Evolutionary conservation across 495 filamentous ascomycete genomes (phyloP), one percentile per base, ranked within the genome.

Genomic region (Aspergillus leporis): DNA sequence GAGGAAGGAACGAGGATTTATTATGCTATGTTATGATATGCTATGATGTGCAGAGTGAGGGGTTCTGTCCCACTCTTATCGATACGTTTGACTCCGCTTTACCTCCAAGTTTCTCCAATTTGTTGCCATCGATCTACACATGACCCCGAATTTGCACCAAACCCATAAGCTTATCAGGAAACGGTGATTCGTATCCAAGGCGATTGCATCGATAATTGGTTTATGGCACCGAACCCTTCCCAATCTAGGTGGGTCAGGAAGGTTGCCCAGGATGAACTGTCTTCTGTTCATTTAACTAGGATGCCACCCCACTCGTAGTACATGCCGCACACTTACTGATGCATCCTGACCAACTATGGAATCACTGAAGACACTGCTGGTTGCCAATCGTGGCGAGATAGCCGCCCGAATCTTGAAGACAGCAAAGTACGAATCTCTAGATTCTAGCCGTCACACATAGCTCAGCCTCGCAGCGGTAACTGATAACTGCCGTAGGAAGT

Each of bases 311-410:
- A 7, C 48, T 64, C 88, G 85, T 4, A 31, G 21, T 9, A 25
- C 22, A 22, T 22, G 18, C 4, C 8, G 36, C 22, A 31, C 25
- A 47, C 43, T 8, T 13, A 23, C 5, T 18, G 16, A 16, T 50
- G 21, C 30, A 28, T 54, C 30, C 23, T 47, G 21, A 40, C 51
- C 52, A 21, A 51, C 30, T 51, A 77, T 78, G 76, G 70, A 74
- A 51, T 59, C 56, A 16, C 60, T 77, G 3, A 72, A 73, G 51
- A 74, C 69, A n/a, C 51, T 77, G n/a, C 61, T 79, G 3, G 62
- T 78, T 25, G 74, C 74, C 19, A 88, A 88, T 66, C 74, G 85
- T 38, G 85, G 83, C 16, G 83, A 86, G 60, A 86, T 86, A 45
- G 83, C 84, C 0, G 76, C 77, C 25, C 61, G 82, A 22, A 72